A percentile compares a stretch with the other conserved stretches of the same genome.
Conservation (phyloP, 2,329 filamentous ascomycete species). For the Hymenoscyphus repandus region DNA sequence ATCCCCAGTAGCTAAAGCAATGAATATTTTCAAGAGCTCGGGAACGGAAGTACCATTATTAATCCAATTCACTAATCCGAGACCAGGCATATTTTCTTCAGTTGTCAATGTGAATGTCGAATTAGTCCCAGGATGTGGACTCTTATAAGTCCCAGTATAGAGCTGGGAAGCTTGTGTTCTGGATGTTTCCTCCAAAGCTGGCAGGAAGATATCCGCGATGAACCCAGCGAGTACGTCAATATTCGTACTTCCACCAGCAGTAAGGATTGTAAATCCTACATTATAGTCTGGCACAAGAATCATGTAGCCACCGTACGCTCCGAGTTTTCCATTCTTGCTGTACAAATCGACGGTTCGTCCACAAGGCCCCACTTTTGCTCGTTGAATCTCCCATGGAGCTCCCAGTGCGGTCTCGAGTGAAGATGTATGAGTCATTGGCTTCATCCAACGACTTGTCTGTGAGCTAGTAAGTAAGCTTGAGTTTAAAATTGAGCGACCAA, state of each 20-base stretch:
- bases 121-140: background rate
- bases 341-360: slow-evolving; percentile 11
- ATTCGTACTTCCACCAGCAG: background rate
- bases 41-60: slow-evolving; percentile 7
- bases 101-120: slow-evolving; percentile 9
- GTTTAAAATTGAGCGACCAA: slow-evolving; percentile 16
- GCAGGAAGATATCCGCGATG: slow-evolving; percentile 5
- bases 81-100: slow-evolving; percentile 1
- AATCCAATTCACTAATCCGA: slow-evolving; percentile 5
- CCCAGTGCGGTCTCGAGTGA: slow-evolving; percentile 6
- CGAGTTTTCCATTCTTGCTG: slow-evolving; percentile 10
- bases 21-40: background rate
- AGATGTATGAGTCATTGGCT: slow-evolving; percentile 11
- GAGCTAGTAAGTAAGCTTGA: slow-evolving; percentile 7
- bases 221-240: background rate
- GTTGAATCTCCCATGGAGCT: slow-evolving; percentile 16
- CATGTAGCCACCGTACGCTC: slow-evolving; percentile 2
- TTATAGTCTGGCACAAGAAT: slow-evolving; percentile 12
- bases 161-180: slow-evolving; percentile 3
- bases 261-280: slow-evolving; percentile 8
- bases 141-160: slow-evolving; percentile 7
- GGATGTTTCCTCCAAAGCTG: slow-evolving; percentile 8
- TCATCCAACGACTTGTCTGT: slow-evolving; percentile 13
- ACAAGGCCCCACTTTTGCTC: slow-evolving; percentile 1
- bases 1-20: background rate